A percentile compares a stretch with the other conserved stretches of the same genome.
Conservation (phyloP, 805 yeast genomes). For the Ogataea paradorogensis region DNA sequence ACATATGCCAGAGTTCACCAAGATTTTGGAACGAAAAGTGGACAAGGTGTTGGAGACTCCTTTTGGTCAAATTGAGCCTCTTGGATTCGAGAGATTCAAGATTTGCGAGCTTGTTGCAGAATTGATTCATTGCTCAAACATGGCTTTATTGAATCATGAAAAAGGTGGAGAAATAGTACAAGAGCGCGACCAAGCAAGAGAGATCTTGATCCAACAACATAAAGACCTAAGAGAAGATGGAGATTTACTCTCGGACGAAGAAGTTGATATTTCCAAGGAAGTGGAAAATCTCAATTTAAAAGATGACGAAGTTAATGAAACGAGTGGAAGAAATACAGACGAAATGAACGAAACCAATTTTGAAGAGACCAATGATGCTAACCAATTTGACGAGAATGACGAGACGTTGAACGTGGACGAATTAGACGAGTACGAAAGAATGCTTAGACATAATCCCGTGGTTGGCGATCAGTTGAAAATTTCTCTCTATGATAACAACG, state of each 20-base stretch:
- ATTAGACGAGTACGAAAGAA: constrained; percentile 25
- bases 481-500: constrained; percentile 69
- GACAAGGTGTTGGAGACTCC: constrained; percentile 53
- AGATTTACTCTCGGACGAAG: constrained; percentile 29
- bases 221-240: constrained; percentile 25
- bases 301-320: constrained; percentile 7
- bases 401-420: constrained; percentile 24
- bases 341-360: constrained; percentile 11
- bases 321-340: constrained; percentile 6
- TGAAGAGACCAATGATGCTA: constrained; percentile 13
- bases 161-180: constrained; percentile 65
- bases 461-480: constrained; percentile 88
- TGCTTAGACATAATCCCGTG: constrained; percentile 49
- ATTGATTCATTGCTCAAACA: constrained; percentile 93
- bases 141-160: constrained; percentile 82
- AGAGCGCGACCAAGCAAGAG: constrained; percentile 67
- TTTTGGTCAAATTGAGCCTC: constrained; percentile 63
- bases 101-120: constrained; percentile 93
- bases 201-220: constrained; percentile 41
- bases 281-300: constrained; percentile 28
- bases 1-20: constrained; percentile 66
- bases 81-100: constrained; percentile 90
- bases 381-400: constrained; percentile 27
- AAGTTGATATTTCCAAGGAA: constrained; percentile 33
- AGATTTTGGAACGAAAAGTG: constrained; percentile 45